A percentile compares a stretch with the other conserved stretches of the same genome.
phyloP scores from a whole-genome alignment of 2,329 filamentous ascomycete genomes.

The Stagonosporopsis chrysanthemi region DNA sequence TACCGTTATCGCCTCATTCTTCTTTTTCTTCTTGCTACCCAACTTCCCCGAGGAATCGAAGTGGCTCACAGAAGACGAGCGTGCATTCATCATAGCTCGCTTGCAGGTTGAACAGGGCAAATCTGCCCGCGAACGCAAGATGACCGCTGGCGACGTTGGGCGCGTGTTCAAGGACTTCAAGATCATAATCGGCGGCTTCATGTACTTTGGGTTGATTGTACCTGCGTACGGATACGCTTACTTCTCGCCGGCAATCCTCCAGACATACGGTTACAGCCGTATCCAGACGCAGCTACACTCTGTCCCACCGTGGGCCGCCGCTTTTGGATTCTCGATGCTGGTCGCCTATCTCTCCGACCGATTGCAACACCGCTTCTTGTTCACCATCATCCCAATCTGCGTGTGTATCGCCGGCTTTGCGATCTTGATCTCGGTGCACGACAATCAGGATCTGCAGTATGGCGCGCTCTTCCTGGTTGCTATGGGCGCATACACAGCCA shows the following conservation, averaged over 20 bases:
- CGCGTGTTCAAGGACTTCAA: slow-evolving; percentile 60
- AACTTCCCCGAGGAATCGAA: slow-evolving; percentile 60
- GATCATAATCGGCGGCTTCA: slow-evolving; percentile 58
- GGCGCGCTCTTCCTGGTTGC: slow-evolving; percentile 82
- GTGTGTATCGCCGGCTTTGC: slow-evolving; percentile 77
- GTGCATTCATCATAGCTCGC: slow-evolving; percentile 55
- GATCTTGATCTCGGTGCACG: slow-evolving; percentile 75
- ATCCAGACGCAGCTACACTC: slow-evolving; percentile 63
- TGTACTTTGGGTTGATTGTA: slow-evolving; percentile 59
- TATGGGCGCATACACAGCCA: slow-evolving; percentile 82
- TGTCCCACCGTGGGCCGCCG: slow-evolving; percentile 70
- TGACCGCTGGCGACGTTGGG: slow-evolving; percentile 53
- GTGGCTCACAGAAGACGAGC: slow-evolving; percentile 58
- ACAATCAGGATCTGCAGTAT: slow-evolving; percentile 74
- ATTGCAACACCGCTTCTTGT: slow-evolving; percentile 75
- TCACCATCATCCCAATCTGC: slow-evolving; percentile 72
- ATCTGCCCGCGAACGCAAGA: slow-evolving; percentile 55
- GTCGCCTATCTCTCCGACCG: slow-evolving; percentile 77
- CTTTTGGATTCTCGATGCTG: slow-evolving; percentile 80
- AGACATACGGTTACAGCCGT: slow-evolving; percentile 58
- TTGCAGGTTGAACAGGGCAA: slow-evolving; percentile 58
- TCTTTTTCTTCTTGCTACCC: slow-evolving; percentile 58
- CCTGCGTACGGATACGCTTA: slow-evolving; percentile 56
- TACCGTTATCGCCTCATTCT: slow-evolving; percentile 54
- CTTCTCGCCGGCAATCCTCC: slow-evolving; percentile 58